Conservation (phyloP, 2,329 filamentous ascomycete genomes). For the Berkeleyomyces basicola region DNA sequence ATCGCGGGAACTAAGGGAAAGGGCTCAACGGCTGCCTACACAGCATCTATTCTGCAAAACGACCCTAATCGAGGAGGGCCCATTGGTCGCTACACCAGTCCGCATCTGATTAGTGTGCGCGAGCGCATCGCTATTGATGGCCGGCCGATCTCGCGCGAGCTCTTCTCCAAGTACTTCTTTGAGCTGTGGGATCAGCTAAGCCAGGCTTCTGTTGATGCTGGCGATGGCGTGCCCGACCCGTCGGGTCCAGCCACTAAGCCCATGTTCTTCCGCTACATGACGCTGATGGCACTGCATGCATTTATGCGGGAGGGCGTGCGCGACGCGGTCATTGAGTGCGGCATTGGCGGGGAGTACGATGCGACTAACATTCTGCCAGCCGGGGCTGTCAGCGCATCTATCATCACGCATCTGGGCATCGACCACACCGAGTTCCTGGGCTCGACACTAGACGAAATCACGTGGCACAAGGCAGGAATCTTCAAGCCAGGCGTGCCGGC, state of each 20-base stretch:
- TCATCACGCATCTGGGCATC: conserved; percentile 66
- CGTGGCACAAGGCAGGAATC: conserved; percentile 86
- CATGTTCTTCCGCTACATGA: conserved; percentile 84
- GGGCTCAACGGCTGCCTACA: conserved; percentile 71
- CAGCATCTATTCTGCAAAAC: conserved; percentile 55
- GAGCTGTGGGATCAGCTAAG: conserved; percentile 58
- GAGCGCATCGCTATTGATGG: conserved; percentile 76
- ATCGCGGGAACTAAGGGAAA: conserved; percentile 92
- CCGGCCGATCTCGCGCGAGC: conserved; percentile 45
- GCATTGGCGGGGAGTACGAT: conserved; percentile 87
- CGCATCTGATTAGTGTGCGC: conserved; percentile 66
- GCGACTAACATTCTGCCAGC: conserved; percentile 66
- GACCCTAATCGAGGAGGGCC: conserved; percentile 20
- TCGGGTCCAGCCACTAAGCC: conserved; percentile 51
- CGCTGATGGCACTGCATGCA: conserved; percentile 70
- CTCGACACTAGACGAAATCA: conserved; percentile 58
- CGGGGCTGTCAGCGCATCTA: conserved; percentile 48
- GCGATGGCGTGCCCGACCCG: conserved; percentile 25
- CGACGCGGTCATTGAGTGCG: conserved; percentile 75
- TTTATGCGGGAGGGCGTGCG: conserved; percentile 63
- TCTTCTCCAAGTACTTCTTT: conserved; percentile 67
- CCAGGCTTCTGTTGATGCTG: conserved; percentile 22
- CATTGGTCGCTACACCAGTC: conserved; percentile 70
- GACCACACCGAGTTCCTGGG: conserved; percentile 75
- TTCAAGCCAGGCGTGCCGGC: conserved; percentile 45